phyloP scores from a whole-genome alignment of 306 rosid genomes.

The Cucumis hystrix region DNA sequence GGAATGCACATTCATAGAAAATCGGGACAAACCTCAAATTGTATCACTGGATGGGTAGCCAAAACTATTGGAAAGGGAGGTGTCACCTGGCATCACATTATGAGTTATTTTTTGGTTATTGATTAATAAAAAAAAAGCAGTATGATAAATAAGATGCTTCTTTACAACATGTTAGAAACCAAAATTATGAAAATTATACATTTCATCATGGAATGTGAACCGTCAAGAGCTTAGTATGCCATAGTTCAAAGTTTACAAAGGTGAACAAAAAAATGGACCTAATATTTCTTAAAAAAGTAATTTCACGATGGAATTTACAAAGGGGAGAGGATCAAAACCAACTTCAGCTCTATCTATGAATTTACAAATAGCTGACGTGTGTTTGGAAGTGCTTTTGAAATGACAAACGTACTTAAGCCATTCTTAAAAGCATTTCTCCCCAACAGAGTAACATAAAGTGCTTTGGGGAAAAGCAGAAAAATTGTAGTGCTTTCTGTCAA shows the following conservation, averaged over 20 bases:
- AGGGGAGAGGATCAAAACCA: not conserved
- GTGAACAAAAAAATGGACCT: not conserved
- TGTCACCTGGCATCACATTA: conserved; percentile 57
- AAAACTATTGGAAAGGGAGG: conserved; percentile 67
- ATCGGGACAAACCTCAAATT: conserved; percentile 55
- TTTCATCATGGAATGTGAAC: not conserved
- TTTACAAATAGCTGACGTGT: not conserved
- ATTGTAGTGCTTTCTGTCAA: not conserved
- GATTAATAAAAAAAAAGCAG: not conserved
- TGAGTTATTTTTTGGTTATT: conserved; percentile 14
- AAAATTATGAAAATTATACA: not conserved
- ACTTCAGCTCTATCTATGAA: not conserved
- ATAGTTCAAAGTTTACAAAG: not conserved
- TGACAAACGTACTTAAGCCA: not conserved
- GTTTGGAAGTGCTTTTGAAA: not conserved
- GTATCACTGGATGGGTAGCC: conserved; percentile 65
- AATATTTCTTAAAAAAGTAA: not conserved
- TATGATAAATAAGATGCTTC: not conserved
- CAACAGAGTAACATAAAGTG: not conserved
- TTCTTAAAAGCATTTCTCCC: not conserved
- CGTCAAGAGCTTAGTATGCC: not conserved
- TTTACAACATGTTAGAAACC: not conserved
- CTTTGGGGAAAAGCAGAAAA: not conserved
- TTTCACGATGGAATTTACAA: not conserved
- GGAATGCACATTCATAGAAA: conserved; percentile 2